Conservation (phyloP, 305 asterid species). For the Fraxinus angustifolia region DNA sequence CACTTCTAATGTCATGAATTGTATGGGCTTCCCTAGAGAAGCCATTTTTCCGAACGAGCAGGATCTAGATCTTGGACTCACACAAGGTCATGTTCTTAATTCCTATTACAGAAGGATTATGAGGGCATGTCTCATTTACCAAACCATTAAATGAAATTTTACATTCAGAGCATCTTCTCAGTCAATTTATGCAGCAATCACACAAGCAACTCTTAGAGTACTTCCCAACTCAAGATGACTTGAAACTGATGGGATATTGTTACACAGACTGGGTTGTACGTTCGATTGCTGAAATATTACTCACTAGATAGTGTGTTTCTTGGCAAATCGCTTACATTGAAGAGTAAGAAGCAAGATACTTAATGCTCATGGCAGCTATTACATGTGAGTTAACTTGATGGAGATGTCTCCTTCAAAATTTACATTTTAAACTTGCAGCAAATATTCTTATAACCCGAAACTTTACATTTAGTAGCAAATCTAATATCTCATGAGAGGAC, state of each 20-base stretch:
- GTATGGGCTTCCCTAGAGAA: not conserved
- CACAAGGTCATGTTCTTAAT: not conserved
- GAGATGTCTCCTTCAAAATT: not conserved
- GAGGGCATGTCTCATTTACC: not conserved
- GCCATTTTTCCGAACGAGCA: not conserved
- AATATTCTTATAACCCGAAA: not conserved
- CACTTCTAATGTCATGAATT: not conserved
- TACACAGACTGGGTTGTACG: not conserved
- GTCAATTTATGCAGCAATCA: not conserved
- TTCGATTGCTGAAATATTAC: not conserved
- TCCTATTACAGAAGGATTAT: not conserved
- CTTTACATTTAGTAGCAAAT: not conserved
- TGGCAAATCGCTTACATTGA: not conserved
- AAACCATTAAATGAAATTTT: not conserved
- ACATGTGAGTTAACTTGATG: not conserved
- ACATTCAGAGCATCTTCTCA: not conserved
- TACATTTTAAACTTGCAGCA: not conserved
- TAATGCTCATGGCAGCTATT: not conserved
- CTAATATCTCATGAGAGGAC: not conserved
- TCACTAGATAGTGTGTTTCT: not conserved
- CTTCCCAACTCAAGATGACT: not conserved
- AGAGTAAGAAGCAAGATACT: not conserved
- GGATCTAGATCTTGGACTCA: not conserved
- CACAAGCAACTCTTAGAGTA: not conserved
- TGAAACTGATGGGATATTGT: not conserved